phyloP scores from a whole-genome alignment of 2,329 filamentous ascomycete genomes.

The Talaromyces pinophilus region DNA sequence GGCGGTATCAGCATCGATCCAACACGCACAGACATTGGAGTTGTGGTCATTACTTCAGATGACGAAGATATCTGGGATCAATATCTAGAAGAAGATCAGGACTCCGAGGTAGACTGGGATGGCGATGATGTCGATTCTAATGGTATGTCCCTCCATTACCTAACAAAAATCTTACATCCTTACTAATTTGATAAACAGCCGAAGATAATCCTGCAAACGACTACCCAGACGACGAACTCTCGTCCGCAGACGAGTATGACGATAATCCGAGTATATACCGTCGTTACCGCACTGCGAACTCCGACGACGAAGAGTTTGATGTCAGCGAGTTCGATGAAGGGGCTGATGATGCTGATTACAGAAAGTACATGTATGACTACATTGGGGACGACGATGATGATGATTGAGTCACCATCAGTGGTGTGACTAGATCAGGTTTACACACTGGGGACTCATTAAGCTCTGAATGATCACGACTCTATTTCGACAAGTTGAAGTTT shows the following conservation, averaged over 20 bases:
- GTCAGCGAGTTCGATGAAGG: conserved; percentile 36
- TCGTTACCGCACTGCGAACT: conserved; percentile 43
- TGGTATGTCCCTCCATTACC: conserved; percentile 40
- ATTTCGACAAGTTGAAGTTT: not conserved
- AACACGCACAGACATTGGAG: conserved; percentile 40
- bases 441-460: not conserved
- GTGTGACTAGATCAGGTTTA: not conserved
- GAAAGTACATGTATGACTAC: conserved; percentile 14
- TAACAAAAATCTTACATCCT: not conserved
- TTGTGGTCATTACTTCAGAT: conserved; percentile 46
- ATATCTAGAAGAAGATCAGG: conserved; percentile 57
- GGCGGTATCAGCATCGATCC: conserved; percentile 33
- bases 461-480: not conserved
- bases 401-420: not conserved
- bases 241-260: conserved; percentile 50
- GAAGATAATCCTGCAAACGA: conserved; percentile 55
- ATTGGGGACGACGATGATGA: conserved; percentile 9
- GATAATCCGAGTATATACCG: conserved; percentile 41
- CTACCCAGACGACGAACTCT: conserved; percentile 54
- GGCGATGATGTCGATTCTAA: conserved; percentile 66
- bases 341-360: conserved; percentile 20
- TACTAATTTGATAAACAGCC: conserved; percentile 35
- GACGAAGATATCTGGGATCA: conserved; percentile 59
- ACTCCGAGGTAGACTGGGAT: conserved; percentile 57
- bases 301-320: conserved; percentile 50